Evolutionary conservation across 2,329 filamentous ascomycete genomes (phyloP), one percentile per base, ranked within the genome.

Genomic region (Apiospora arundinis): DNA sequence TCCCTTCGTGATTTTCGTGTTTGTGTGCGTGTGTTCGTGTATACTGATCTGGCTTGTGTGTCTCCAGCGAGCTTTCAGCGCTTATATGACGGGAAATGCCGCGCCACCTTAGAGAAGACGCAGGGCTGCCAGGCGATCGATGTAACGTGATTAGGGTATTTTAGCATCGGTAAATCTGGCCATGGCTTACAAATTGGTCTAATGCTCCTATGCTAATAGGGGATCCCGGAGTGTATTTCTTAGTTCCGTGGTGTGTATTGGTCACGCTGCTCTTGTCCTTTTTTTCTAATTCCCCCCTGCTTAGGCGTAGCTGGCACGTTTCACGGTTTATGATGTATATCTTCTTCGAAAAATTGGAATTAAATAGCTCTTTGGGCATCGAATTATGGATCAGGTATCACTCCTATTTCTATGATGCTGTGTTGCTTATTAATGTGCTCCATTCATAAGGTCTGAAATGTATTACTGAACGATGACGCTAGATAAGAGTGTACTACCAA

Each of bases 21-120:
- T 2, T 6, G 68, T 66, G 23, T 46, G 56, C 40, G 42, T n/a
- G 52, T 37, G 52, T 60, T 2, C 44, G 37, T 63, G 70, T 60
- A 44, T 28, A 28, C 73, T 72, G 70, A 76, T 70, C 12, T 45
- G 42, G 70, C 25, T 21, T 28, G 18, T 63, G 28, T 69, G 23
- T 23, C 56, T n/a, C 52, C 74, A 89, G 87, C 85, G 82, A 80
- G 81, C 87, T 2, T 90, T 90, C 75, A 80, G 79, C 48, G 85
- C 85, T 2, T 90, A 85, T 74, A 86, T 90, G 83, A 79, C 82
- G 0, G 86, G 86, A 9, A 86, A 88, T 71, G 75, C 82, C 5
- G 78, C 78, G 18, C 78, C 79, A 16, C 78, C 78, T 25, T 80
- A 56, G 74, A 76, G 46, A 25, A 14, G 25, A 67, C 7, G 37